Conservation (phyloP, 305 asterid genomes). For the Fraxinus floribunda region DNA sequence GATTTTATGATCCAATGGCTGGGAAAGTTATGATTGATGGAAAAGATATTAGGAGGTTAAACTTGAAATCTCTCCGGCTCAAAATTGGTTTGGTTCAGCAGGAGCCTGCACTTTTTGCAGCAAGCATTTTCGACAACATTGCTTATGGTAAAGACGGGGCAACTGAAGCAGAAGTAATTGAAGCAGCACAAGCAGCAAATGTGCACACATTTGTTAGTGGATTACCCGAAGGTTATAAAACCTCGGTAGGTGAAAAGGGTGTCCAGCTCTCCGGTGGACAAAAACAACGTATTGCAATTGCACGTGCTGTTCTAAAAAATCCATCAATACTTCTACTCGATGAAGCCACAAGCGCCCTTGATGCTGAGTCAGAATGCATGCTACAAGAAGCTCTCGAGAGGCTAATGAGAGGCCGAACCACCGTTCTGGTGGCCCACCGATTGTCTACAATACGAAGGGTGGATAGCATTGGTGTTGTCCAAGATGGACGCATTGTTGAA, state of each 20-base stretch:
- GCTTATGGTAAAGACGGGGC: conserved; percentile 88
- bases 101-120: conserved; percentile 89
- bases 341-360: conserved; percentile 96
- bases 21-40: conserved; percentile 97
- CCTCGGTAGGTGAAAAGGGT: conserved; percentile 86
- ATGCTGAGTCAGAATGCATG: conserved; percentile 89
- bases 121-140: conserved; percentile 85
- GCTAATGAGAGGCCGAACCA: conserved; percentile 91
- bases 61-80: conserved; percentile 68
- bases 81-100: conserved; percentile 91
- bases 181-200: conserved; percentile 83
- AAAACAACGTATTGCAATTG: conserved; percentile 89
- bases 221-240: conserved; percentile 80
- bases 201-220: conserved; percentile 83
- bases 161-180: conserved; percentile 76
- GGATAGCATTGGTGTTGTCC: conserved; percentile 80
- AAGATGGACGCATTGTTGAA: conserved; percentile 85
- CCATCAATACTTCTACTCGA: conserved; percentile 83
- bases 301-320: conserved; percentile 84
- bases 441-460: conserved; percentile 84
- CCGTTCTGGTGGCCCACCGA: conserved; percentile 90
- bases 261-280: conserved; percentile 96
- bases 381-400: conserved; percentile 91
- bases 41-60: conserved; percentile 75
- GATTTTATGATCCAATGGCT: conserved; percentile 77